Base-by-base conservation (phyloP, 441 rosid species). In the Euphorbia corollata region DNA sequence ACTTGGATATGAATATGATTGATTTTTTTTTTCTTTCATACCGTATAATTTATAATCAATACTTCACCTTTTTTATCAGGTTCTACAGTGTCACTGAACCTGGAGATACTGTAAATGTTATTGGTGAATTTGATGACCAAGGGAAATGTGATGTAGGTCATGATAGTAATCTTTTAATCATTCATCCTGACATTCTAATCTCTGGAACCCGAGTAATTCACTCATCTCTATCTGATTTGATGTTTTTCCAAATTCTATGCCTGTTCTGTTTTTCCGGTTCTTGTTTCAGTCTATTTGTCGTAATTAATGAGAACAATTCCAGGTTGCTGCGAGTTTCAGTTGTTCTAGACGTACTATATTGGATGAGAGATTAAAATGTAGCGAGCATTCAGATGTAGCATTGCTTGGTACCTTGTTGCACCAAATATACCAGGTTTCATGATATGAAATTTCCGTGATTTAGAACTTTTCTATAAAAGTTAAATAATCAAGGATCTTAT, bases 401-500 rank as follows among this genome's bases (percentile, higher is more conserved):
- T 82, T 95, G 65, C 78, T 84, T 65, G 98, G 99, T 67, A 95
- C 95, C 80, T 75, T 95, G 92, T 83, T 90, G 77, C 98, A 92
- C 82, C 97, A 95, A 81, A 74, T 92, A 79, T 95, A 90, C 79
- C 97, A 91, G 98, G 99, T 92, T 30, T 76, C 48, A 54, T 65
- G 32, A 64, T 59, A 48, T 32, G 27, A 36, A 55, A 22, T 18
- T 36, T 58, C 55, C 62, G 30, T 27, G 16, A 59, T 5, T 45
- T 47, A 10, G 7, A 36, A 67, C 47, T 47, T 18, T 45, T 11
- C 7, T 20, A 24, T 22, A 18, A 20, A 6, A 20, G 47, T 38
- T 39, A 63, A 43, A 65, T 68, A 76, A 65, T 69, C 34, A 53
- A 74, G 0, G 61, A 62, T 24, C 62, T 38, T 62, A 68, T 64